These are phyloP conservation scores for Myriosclerotinia curreyana DNA, from an alignment of 2,329 filamentous ascomycete genomes.

Conservation along the genomic window DNA sequence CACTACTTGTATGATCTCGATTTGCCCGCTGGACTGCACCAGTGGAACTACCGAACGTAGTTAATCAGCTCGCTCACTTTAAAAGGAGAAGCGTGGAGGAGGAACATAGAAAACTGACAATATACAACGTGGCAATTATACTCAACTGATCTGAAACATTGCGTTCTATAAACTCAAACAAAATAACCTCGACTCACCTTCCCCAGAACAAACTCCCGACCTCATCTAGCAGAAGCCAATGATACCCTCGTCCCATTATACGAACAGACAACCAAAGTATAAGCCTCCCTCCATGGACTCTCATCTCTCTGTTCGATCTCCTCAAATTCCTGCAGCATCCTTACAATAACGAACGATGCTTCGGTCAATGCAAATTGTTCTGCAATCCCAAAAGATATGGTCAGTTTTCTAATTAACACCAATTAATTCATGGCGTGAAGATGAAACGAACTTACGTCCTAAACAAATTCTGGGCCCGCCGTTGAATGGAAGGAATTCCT, in stretches of 20 bases:
- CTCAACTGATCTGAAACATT: no score
- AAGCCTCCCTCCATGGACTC: conserved; percentile 15
- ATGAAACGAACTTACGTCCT: conserved; percentile 40
- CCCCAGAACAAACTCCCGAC: background rate
- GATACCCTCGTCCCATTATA: conserved; percentile 14
- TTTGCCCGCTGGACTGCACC: no score
- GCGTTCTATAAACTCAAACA: background rate
- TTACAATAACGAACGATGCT: conserved; percentile 22
- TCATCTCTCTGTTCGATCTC: conserved; percentile 17
- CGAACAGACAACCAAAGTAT: conserved; percentile 17
- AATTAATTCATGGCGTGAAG: background rate
- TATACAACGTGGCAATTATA: no score
- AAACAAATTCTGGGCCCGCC: conserved; percentile 69
- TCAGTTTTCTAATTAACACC: background rate
- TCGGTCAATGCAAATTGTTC: conserved; percentile 25
- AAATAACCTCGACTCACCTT: background rate
- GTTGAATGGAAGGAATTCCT: conserved; percentile 71
- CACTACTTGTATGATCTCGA: no score
- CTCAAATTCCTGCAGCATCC: conserved; percentile 44
- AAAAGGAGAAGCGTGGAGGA: no score
- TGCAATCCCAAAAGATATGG: background rate
- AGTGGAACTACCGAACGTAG: no score
- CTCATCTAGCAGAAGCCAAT: background rate
- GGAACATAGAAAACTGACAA: no score
- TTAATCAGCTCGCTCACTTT: no score